Conservation (phyloP, 305 asterid genomes). For the Fraxinus latifolia region DNA sequence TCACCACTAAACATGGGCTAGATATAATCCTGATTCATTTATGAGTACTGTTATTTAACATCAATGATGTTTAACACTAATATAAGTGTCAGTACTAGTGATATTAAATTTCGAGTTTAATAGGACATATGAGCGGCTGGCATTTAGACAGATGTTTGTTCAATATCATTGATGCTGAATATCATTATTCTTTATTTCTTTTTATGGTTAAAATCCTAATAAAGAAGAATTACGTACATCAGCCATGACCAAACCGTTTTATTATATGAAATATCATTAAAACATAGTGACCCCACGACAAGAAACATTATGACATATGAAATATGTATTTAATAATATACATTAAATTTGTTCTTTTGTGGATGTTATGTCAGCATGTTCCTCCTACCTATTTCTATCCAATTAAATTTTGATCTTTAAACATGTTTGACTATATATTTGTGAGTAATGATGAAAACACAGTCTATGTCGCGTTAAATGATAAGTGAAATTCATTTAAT, state of each 20-base stretch:
- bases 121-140: neutral
- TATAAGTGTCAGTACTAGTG: neutral
- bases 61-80: too few relatives aligned
- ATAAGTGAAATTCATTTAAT: too few relatives aligned
- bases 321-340: neutral
- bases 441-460: too few relatives aligned
- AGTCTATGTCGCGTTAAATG: too few relatives aligned
- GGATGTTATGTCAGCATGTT: constrained; percentile 38
- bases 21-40: neutral
- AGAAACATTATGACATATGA: constrained; percentile 3
- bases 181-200: neutral
- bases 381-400: neutral
- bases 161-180: too few relatives aligned
- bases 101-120: too few relatives aligned
- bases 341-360: constrained; percentile 26
- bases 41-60: too few relatives aligned
- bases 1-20: neutral
- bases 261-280: neutral
- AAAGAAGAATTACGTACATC: constrained; percentile 2
- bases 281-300: constrained; percentile 4
- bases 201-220: neutral
- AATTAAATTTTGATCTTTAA: neutral
- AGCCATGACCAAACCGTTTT: constrained; percentile 20
- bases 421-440: neutral
- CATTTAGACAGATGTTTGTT: neutral